Base-by-base conservation (phyloP, 2,329 filamentous ascomycete species). In the Diaporthe australafricana region DNA sequence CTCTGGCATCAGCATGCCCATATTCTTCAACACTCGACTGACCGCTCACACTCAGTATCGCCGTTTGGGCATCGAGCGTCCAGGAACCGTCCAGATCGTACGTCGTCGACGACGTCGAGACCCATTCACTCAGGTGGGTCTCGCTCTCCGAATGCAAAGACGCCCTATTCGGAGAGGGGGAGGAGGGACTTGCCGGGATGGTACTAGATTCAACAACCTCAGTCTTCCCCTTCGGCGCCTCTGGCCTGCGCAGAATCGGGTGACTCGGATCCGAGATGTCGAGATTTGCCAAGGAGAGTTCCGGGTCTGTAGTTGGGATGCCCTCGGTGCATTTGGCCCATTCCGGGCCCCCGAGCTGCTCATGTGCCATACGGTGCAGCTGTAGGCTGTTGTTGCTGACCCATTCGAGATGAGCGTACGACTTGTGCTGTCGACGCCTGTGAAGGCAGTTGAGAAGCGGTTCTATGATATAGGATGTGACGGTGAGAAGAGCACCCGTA, bases 301-400 rank as follows among this genome's bases (percentile, higher is more conserved):
- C 60, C 7, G 42, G 27, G 7, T 63, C 60, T n/a, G 60, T 63
- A 22, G n/a, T 63, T 20, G 60, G 60, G n/a, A 63, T 17, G 5
- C 48, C 42, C 1, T 63, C 60, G 12, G 60, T 20, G 7, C 60
- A 63, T 0, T 48, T 25, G 3, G 30, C 12, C 60, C 60, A 63
- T 16, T 25, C 14, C 20, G 22, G 42, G 6, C 3, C 60, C 27
- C 5, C 17, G 11, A 35, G 20, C 27, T 35, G 60, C 14, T 63
- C 60, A 2, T 63, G 42, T 48, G 5, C 12, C 42, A 63, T 35
- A 5, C 60, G 60, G 8, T 48, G 60, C 27, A 63, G 42, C 27
- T 63, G 60, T 7, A 63, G 42, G 42, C 60, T 63, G 14, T 35
- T 63, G 2, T 48, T 63, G 60, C 60, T 63, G 27, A 63, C 35